Conservation (phyloP, 78 protist genomes). For the Dictyostelium citrinum region DNA sequence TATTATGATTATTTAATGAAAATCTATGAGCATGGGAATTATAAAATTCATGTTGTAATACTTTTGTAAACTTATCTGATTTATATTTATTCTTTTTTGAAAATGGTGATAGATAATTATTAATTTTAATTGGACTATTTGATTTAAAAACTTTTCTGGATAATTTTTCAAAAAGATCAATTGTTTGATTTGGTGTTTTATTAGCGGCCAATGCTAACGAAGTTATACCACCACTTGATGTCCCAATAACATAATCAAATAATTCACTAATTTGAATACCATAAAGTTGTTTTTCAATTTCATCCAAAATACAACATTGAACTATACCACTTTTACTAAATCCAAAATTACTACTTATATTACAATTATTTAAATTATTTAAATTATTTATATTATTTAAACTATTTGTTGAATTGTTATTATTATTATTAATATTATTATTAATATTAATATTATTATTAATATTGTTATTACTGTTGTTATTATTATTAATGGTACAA, state of each 20-base stretch:
- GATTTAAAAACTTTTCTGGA: background rate
- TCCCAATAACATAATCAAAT: slow-evolving; percentile 12
- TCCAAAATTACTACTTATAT: background rate
- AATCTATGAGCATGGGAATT: background rate
- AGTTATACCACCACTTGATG: background rate
- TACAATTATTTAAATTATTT: background rate
- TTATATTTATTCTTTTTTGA: background rate
- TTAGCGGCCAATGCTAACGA: background rate
- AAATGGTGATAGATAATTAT: background rate
- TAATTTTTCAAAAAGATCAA: background rate
- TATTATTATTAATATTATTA: background rate
- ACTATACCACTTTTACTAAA: slow-evolving; percentile 12
- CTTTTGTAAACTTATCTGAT: background rate
- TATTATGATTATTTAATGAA: background rate
- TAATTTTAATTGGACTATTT: background rate
- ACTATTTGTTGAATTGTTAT: too few species aligned
- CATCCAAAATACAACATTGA: background rate
- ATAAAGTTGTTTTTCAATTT: slow-evolving; percentile 15
- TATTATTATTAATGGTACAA: background rate
- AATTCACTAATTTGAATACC: background rate
- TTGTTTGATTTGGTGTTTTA: background rate
- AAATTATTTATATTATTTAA: background rate
- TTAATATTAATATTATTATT: background rate
- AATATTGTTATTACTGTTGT: background rate
- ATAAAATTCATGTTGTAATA: background rate